Evolutionary conservation across 306 rosid species (phyloP), one percentile per base, ranked within the genome.

Genomic region (Gynostemma pentaphyllum): DNA sequence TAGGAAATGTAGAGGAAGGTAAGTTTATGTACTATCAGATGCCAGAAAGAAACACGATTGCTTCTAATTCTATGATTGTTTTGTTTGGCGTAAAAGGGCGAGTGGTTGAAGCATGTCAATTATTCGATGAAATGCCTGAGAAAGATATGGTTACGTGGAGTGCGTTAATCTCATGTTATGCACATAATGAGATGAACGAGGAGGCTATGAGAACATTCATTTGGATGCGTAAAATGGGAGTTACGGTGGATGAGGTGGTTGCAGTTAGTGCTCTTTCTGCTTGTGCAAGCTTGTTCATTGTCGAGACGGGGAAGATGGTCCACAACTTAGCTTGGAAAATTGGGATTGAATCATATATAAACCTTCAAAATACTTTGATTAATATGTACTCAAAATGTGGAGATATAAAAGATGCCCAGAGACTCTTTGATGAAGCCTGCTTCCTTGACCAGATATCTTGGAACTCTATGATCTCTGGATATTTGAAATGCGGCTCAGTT

Each of bases 381-480:
- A 85, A 81, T 76, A 52, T 86, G 75, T 89, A 83, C 74, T 82
- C 87, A 23, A 83, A 75, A 51, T 76, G 76, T 9, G 85, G 85
- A 60, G 81, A 77, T 62, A 73, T 83, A 73, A 46, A 69, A 68
- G 76, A 81, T 71, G 91, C 91, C 0, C 53, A 56, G 36, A 73
- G 66, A 40, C 66, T 89, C 74, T 89, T 89, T 68, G 62, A 66
- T 65, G 72, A 61, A 19, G 81, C 95, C 56, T 74, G 53, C 45
- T 61, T 62, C 27, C 69, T 80, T 77, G 90, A 89, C 75, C 70
- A 65, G 75, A 78, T 88, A 50, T 81, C 96, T 26, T 85, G 94
- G 96, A 88, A 88, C 76, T 85, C 96, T 1, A 83, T 88, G 95
- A 75, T 88, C 62, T 85, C 96, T 3, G 96, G 88, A 36, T 80